phyloP scores from a whole-genome alignment of 108 stramenopile genomes.

The Pseudonitzschia delicatissima region DNA sequence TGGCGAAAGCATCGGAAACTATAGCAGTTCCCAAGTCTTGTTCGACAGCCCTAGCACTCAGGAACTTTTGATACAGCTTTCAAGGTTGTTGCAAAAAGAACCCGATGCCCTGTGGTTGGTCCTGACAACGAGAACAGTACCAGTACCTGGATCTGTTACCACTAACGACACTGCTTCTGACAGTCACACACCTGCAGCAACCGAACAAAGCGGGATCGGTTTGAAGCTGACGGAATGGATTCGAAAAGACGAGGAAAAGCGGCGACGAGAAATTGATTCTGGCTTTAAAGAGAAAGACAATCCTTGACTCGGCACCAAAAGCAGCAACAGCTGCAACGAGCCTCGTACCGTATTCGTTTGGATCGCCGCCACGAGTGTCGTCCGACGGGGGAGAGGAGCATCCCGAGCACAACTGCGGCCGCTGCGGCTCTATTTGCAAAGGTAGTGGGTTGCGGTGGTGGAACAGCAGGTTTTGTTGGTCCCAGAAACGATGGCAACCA shows the following conservation, averaged over 20 bases:
- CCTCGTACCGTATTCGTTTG: not conserved
- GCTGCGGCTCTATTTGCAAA: slow-evolving; percentile 8
- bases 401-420: slow-evolving; percentile 1
- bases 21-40: not conserved
- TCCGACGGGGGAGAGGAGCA: not conserved
- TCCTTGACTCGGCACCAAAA: not conserved
- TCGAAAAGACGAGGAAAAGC: not conserved
- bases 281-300: not conserved
- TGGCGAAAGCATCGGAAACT: not conserved
- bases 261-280: not conserved
- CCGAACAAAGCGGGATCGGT: slow-evolving; percentile 6
- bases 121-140: not conserved
- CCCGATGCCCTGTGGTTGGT: slow-evolving; percentile 9
- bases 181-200: not conserved
- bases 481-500: not conserved
- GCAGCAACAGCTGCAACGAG: not conserved
- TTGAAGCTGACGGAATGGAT: slow-evolving; percentile 9
- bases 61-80: slow-evolving; percentile 24
- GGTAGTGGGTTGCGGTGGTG: not conserved
- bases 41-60: not conserved
- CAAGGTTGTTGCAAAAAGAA: slow-evolving; percentile 17
- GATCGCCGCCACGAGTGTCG: not conserved
- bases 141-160: too few relatives aligned
- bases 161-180: not conserved
- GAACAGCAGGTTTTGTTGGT: not conserved